phyloP scores from a whole-genome alignment of 495 filamentous ascomycete genomes.

The Trichocladium uniseriatum region DNA sequence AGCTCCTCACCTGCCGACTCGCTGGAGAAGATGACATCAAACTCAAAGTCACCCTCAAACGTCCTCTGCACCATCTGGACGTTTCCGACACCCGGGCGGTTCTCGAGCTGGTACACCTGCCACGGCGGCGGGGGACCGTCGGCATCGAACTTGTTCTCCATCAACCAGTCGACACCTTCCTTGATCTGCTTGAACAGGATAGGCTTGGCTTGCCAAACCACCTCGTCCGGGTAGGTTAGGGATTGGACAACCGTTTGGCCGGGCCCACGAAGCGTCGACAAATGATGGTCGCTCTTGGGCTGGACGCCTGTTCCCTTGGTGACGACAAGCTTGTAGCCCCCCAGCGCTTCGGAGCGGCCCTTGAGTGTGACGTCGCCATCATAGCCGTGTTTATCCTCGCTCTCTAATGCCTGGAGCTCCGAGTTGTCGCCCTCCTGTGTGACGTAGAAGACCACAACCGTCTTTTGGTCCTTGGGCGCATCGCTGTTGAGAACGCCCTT shows the following conservation, averaged over 20 bases:
- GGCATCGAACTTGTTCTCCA: conserved; percentile 57
- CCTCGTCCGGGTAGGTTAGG: conserved; percentile 52
- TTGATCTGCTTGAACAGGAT: conserved; percentile 73
- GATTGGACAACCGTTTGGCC: conserved; percentile 75
- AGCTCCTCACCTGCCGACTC: conserved; percentile 52
- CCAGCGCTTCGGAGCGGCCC: conserved; percentile 64
- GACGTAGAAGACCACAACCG: conserved; percentile 70
- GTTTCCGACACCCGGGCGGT: conserved; percentile 64
- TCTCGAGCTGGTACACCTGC: conserved; percentile 71
- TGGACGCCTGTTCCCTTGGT: conserved; percentile 58
- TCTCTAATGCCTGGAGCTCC: conserved; percentile 46
- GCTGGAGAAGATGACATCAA: conserved; percentile 88
- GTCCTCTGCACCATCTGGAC: conserved; percentile 86
- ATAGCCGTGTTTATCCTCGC: conserved; percentile 48
- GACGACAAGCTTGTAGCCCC: conserved; percentile 75
- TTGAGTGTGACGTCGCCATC: conserved; percentile 61
- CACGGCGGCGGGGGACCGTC: conserved; percentile 70
- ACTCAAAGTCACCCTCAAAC: conserved; percentile 86
- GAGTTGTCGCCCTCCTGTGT: conserved; percentile 64
- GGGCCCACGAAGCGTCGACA: conserved; percentile 52
- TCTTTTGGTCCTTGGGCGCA: conserved; percentile 52
- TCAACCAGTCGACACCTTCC: conserved; percentile 56
- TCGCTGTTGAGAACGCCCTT: conserved; percentile 72
- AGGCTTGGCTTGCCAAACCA: conserved; percentile 81
- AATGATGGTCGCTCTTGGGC: conserved; percentile 48